Base-by-base conservation (phyloP, 495 filamentous ascomycete genomes). In the Copromyces sp. region DNA sequence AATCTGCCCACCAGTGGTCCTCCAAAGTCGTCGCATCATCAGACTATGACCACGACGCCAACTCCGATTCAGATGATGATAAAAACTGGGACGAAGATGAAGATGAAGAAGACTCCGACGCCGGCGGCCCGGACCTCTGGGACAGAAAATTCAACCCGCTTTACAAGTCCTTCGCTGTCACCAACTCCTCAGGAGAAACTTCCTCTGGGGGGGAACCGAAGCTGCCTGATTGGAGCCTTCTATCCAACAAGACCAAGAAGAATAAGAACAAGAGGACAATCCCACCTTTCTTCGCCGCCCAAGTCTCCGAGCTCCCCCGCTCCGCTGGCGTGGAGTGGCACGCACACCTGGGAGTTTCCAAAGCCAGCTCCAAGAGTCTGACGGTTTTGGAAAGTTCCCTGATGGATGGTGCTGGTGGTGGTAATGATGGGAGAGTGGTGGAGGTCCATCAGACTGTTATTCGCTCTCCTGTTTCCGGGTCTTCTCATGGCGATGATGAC, bases 281-380 rank as follows among this genome's bases (percentile, higher is more conserved):
- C 29, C 90, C 94, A 2, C 90, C 90, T 3, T 86, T 94, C 72
- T 89, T 94, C 76, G 88, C 89, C 0, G 90, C 89, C 3, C 87
- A 95, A 71, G 92, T 82, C 2, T 74, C 74, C 5, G 77, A 79
- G 68, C 71, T 80, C 11, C 79, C 80, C 11, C 70, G 79, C 29
- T 74, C 39, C 2, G 80, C 79, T 0, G 74, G 44, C 20, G 76
- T 81, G 1, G 80, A 82, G 73, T 82, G 80, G 80, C 80, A 82
- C 35, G 78, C 74, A 1, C 78, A 78, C 69, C 24, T 75, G 59
- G 80, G 80, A 4, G 38, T 82, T 44, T 73, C 77, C 14, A 37
- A 38, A 1, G 74, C 73, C 9, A 38, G 6, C 0, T 71, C 71
- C 1, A 42, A 37, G 4, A 70, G 68, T 0, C 70, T 79, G 17